Percentiles rank a stretch among this genome's conserved stretches.
Conservation (phyloP, 208 protist species). For the Wallacemonas sp. region DNA sequence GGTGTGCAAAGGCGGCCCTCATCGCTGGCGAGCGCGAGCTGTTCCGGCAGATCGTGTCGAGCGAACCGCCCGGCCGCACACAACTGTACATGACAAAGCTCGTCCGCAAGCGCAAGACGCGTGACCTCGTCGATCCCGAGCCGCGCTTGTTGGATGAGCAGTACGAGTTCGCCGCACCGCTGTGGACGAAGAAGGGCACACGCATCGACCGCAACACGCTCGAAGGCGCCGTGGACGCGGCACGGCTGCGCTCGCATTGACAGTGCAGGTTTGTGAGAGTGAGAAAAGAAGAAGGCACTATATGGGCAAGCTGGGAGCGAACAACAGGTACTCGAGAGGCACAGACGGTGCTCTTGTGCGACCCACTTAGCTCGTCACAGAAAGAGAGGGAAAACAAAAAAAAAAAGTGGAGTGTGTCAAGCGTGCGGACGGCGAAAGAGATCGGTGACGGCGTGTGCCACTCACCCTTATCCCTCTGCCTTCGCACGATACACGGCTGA, state of each 20-base stretch:
- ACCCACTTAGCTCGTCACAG: too few relatives aligned
- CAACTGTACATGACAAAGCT: slow-evolving; percentile 89
- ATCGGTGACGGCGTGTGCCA: too few relatives aligned
- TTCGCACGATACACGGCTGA: too few relatives aligned
- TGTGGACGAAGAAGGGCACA: slow-evolving; percentile 87
- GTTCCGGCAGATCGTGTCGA: slow-evolving; percentile 81
- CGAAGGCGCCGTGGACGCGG: slow-evolving; percentile 69
- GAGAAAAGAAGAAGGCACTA: neutral
- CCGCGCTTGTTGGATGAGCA: slow-evolving; percentile 85
- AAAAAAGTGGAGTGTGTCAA: too few relatives aligned
- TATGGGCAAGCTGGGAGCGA: too few relatives aligned
- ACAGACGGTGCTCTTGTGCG: too few relatives aligned
- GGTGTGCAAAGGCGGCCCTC: slow-evolving; percentile 89
- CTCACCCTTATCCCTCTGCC: too few relatives aligned
- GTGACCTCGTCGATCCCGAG: slow-evolving; percentile 80
- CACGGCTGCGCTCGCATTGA: slow-evolving; percentile 25
- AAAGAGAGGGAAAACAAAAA: too few relatives aligned
- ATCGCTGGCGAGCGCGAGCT: slow-evolving; percentile 81
- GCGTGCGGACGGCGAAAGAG: too few relatives aligned
- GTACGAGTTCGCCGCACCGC: slow-evolving; percentile 86
- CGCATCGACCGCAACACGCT: slow-evolving; percentile 88
- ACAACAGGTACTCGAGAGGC: too few relatives aligned
- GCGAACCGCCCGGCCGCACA: slow-evolving; percentile 83
- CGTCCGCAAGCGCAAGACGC: slow-evolving; percentile 83
- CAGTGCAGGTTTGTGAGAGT: too few relatives aligned